Base-by-base conservation (phyloP, 768 basidiomycete genomes). In the Erythrobasidium yunnanense region DNA sequence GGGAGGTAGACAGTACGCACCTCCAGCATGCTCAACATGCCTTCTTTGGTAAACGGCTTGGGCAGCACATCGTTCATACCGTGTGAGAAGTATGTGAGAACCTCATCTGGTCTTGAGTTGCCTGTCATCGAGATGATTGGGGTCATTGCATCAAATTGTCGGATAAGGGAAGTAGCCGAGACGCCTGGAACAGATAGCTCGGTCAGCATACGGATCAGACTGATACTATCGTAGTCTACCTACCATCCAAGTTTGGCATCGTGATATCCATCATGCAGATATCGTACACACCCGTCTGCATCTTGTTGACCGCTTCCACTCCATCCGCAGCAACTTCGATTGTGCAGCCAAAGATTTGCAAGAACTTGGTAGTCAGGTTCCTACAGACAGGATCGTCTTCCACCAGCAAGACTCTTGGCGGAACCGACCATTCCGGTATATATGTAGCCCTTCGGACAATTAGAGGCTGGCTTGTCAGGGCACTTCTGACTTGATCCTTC, bases 51-150 rank as follows among this genome's bases (percentile, higher is more conserved):
- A 78, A 97, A 97, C 2, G 93, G 93, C 76, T 97, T 97, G 6
- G 91, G 87, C 18, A 97, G 79, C 65, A 95, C 87, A 77, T 96
- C 92, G 76, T 92, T 96, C 92, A 96, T 96, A 18, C 91, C 87
- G 45, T 85, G 85, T 29, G 85, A 84, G 75, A 86, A 87, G 73
- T 92, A 93, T 6, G 85, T 88, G 83, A 92, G 85, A 68, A 93
- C 86, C 76, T 93, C 87, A 77, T 87, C 86, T 27, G 91, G 90
- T 71, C 89, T 87, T 60, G 88, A 89, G 76, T 91, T 93, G 73
- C 85, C 86, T 56, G 92, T 97, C 93, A 97, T 97, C 23, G 90
- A 93, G 70, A 97, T 95, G 75, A 97, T 96, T 3, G 93, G 93
- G 45, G 92, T 95, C 79, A 85, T 86, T 66, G 85, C 84, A 78